Base-by-base conservation (phyloP, 108 stramenopile species). In the Skeletonema marinoi region DNA sequence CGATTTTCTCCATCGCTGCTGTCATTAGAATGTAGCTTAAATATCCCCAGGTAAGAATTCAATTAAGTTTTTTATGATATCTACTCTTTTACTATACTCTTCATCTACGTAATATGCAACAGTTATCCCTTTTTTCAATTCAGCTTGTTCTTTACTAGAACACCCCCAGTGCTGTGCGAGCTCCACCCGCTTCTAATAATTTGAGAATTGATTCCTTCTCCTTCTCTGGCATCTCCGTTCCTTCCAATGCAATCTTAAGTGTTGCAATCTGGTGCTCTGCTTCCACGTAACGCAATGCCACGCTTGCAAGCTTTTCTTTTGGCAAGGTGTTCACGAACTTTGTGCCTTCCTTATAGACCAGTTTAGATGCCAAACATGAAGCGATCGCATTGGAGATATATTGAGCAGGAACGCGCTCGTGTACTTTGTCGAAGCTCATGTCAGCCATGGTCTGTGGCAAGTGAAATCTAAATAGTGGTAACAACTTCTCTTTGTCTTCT, bases 291-390 rank as follows among this genome's bases (percentile, higher is more conserved):
- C 79, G 75, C 66, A 96, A 70, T 29, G 92, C 92, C 17, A 91
- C 84, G n/a, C 42, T 65, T 6, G 89, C 90, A 19, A 96, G 80
- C 60, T 86, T 89, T 30, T 88, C 85, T 48, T 81, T 77, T 35
- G 90, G 87, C 11, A 86, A 88, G 5, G 92, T 72, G 56, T 92
- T 87, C 8, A 99, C 90, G 69, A 98, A 98, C 65, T 93, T 89
- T 11, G 96, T 96, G 9, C 98, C 98, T 85, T 99, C 98, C 76
- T 92, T 90, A 85, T 99, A 99, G 29, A 99, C 98, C 74, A 99
- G 74, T 59, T 95, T 96, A 42, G 95, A 93, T 29, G 98, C 98
- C 50, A 99, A 72, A 60, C 87, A 88, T 19, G 94, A 96, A 8
- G 93, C 90, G 42, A 97, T 92, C 19, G 97, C 97, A 84, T 97